phyloP scores from a whole-genome alignment of 345 rosid genomes.

The Sonneratia caseolaris region DNA sequence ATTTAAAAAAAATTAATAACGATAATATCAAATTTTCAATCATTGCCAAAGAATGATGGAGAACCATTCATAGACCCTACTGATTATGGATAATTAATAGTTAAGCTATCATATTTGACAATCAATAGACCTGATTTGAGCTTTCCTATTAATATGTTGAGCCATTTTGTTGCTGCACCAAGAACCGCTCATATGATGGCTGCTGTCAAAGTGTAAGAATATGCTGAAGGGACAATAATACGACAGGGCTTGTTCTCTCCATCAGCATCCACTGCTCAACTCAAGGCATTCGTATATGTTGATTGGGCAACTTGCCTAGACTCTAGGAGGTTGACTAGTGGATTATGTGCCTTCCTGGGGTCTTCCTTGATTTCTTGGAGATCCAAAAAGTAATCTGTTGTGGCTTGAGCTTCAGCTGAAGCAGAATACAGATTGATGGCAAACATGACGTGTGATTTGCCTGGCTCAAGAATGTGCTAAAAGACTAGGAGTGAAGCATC shows the following conservation, averaged over 20 bases:
- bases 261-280: background rate
- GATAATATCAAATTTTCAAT: no score
- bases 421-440: background rate
- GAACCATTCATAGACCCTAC: background rate
- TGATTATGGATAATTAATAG: background rate
- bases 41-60: no score
- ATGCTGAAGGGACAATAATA: background rate
- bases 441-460: background rate
- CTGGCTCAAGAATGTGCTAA: background rate
- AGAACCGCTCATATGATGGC: background rate
- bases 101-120: background rate
- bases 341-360: background rate
- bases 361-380: background rate
- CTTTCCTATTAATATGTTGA: background rate
- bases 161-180: background rate
- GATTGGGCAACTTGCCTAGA: constrained; percentile 1
- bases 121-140: background rate
- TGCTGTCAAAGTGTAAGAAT: background rate
- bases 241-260: background rate
- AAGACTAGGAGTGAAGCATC: no score
- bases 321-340: background rate
- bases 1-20: no score
- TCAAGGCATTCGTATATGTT: background rate
- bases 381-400: background rate
- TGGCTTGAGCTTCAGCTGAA: background rate